Evolutionary conservation across 164 flowering plant genomes (phyloP).

Genomic region (Nelumbo lutea): DNA sequence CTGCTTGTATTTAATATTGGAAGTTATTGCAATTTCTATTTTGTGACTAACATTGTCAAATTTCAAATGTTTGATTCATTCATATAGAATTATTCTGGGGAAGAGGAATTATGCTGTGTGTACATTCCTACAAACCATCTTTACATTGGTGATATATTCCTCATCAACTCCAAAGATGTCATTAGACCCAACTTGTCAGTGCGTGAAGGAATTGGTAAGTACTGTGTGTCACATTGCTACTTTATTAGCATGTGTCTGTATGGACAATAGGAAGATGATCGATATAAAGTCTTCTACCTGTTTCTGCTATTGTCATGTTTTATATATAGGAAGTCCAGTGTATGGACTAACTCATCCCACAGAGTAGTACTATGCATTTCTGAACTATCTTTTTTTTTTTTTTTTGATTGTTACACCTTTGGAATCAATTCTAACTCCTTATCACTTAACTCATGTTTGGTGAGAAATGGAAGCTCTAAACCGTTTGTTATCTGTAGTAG

Average conservation of each 20-base stretch:
- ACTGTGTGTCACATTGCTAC: not conserved
- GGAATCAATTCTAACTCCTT: no score
- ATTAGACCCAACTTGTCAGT: slow-evolving; percentile 72
- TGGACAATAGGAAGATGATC: not conserved
- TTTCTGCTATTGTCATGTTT: not conserved
- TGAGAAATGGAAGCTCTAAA: no score
- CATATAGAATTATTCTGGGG: slow-evolving; percentile 53
- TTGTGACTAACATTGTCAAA: not conserved
- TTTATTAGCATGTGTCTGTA: no score
- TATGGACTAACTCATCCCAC: no score
- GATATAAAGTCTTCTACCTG: no score
- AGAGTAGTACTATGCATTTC: no score
- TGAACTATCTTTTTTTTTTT: no score
- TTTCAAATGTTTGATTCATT: not conserved
- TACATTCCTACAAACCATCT: slow-evolving; percentile 79
- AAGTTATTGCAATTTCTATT: not conserved
- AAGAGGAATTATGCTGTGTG: slow-evolving; percentile 72
- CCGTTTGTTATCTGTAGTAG: no score
- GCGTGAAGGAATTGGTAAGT: slow-evolving; percentile 78
- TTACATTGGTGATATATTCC: slow-evolving; percentile 72
- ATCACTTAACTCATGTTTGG: no score
- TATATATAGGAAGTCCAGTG: not conserved
- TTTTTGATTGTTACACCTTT: no score
- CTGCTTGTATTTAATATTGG: not conserved
- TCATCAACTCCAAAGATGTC: slow-evolving; percentile 60